phyloP scores from a whole-genome alignment of 441 rosid genomes.

The Daphne laureola region DNA sequence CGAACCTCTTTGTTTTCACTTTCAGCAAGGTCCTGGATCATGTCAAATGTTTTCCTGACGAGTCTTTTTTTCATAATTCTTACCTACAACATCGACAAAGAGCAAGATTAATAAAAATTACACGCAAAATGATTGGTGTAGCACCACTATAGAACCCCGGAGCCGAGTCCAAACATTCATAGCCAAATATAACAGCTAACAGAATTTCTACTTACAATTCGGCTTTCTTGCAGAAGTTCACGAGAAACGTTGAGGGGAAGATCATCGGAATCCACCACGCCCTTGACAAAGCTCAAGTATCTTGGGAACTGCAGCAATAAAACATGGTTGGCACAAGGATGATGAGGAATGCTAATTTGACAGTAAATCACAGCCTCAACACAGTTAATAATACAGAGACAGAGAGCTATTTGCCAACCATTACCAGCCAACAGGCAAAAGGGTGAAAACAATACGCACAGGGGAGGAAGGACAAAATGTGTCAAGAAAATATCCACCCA shows the following conservation, averaged over 20 bases:
- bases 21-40: slow-evolving; percentile 86
- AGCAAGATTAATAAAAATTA: background rate
- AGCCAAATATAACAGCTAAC: background rate
- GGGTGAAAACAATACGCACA: no score
- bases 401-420: no score
- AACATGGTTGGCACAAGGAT: no score
- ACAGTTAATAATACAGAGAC: background rate
- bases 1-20: slow-evolving; percentile 88
- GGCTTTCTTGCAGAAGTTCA: slow-evolving; percentile 96
- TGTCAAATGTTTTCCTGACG: slow-evolving; percentile 89
- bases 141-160: background rate
- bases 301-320: slow-evolving; percentile 68
- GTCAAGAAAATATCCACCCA: no score
- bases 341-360: background rate
- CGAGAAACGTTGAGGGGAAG: slow-evolving; percentile 97
- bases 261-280: slow-evolving; percentile 92
- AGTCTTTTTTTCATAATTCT: slow-evolving; percentile 98
- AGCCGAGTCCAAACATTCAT: no score
- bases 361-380: background rate
- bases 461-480: no score
- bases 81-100: slow-evolving; percentile 28
- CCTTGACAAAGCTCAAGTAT: slow-evolving; percentile 93
- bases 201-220: slow-evolving; percentile 49
- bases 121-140: background rate
- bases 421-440: no score